phyloP scores from a whole-genome alignment of 352 stramenopile genomes.

The Pythium rhizo-oryzae region DNA sequence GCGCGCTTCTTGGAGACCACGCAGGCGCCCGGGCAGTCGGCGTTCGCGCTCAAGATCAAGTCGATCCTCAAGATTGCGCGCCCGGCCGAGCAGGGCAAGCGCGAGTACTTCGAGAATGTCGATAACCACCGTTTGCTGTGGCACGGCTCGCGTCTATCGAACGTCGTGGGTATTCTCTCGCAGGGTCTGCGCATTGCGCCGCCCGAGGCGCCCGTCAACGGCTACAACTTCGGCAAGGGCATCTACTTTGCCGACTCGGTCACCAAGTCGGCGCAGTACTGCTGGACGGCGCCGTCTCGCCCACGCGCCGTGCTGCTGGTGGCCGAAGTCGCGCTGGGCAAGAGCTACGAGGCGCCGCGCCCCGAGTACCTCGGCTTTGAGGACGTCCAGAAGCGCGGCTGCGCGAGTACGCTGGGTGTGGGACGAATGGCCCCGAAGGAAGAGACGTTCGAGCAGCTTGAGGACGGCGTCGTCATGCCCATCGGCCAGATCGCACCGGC shows the following conservation, averaged over 20 bases:
- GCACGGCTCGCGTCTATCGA: constrained; percentile 78
- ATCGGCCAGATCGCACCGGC: constrained; percentile 50
- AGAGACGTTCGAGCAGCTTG: constrained; percentile 38
- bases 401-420: constrained; percentile 45
- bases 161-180: constrained; percentile 69
- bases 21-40: constrained; percentile 41
- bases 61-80: constrained; percentile 58
- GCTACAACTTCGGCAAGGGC: constrained; percentile 76
- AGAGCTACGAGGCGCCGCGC: constrained; percentile 44
- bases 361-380: constrained; percentile 58
- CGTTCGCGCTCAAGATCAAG: constrained; percentile 45
- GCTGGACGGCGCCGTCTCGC: constrained; percentile 25
- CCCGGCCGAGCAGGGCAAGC: constrained; percentile 42
- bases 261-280: constrained; percentile 63
- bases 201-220: constrained; percentile 62
- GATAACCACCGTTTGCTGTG: constrained; percentile 81
- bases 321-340: constrained; percentile 64
- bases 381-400: constrained; percentile 33
- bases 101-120: constrained; percentile 40
- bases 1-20: constrained; percentile 55
- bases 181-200: constrained; percentile 72
- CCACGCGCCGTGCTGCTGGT: constrained; percentile 50
- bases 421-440: constrained; percentile 48
- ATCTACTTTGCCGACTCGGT: constrained; percentile 75
- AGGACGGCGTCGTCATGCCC: constrained; percentile 55